Evolutionary conservation across 495 filamentous ascomycete species (phyloP).

Genomic region (Hypomontagnella monticulosa): DNA sequence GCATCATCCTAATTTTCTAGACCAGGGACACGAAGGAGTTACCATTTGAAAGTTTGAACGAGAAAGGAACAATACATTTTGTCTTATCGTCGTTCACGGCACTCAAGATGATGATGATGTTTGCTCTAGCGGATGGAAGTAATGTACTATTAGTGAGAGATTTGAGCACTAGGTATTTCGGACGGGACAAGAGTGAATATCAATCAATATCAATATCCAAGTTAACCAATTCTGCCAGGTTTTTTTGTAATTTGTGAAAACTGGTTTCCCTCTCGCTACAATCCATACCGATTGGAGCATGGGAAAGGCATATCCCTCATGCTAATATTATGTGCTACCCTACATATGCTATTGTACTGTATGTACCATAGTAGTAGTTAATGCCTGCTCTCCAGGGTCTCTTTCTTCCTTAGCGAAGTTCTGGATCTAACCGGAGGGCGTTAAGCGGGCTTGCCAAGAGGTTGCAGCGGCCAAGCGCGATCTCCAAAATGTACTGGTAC

Average conservation of each 20-base stretch:
- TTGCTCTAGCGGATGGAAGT: constrained; percentile 35
- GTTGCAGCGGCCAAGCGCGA: constrained; percentile 19
- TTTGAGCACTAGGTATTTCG: constrained; percentile 39
- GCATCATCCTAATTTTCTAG: constrained; percentile 31
- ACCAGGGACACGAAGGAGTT: constrained; percentile 25
- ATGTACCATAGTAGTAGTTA: constrained; percentile 1
- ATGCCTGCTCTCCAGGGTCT: constrained; percentile 13
- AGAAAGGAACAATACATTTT: constrained; percentile 42
- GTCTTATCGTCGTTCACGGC: constrained; percentile 42
- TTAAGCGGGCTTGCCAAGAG: constrained; percentile 32
- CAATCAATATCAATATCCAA: constrained; percentile 14
- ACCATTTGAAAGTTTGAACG: constrained; percentile 37
- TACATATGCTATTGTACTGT: too few relatives aligned
- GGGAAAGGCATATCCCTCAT: too few relatives aligned
- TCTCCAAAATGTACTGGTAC: constrained; percentile 31
- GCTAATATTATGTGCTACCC: too few relatives aligned
- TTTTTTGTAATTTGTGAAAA: background rate
- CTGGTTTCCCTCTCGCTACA: background rate
- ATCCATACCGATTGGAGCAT: too few relatives aligned
- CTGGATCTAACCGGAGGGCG: constrained; percentile 16
- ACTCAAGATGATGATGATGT: constrained; percentile 34
- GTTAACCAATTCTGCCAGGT: background rate
- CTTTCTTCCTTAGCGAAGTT: constrained; percentile 21
- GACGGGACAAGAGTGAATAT: constrained; percentile 35
- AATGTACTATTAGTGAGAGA: constrained; percentile 42